Percentiles rank a stretch among this genome's conserved stretches.
phyloP scores from a whole-genome alignment of 2,329 filamentous ascomycete genomes.

The Cytospora piceicola region DNA sequence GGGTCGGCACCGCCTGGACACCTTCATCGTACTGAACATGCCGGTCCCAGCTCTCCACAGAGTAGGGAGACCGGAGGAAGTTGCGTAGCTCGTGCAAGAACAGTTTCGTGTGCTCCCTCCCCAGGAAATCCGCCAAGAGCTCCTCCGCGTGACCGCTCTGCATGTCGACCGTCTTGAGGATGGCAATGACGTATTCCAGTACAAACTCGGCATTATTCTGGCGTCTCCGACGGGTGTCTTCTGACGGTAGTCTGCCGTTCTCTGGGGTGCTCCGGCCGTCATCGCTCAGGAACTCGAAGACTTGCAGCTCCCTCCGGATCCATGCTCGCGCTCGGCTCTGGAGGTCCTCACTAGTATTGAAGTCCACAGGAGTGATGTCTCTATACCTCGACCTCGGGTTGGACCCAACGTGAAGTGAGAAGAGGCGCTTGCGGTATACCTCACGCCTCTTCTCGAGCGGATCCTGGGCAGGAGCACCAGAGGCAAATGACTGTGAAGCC shows the following conservation, averaged over 20 bases:
- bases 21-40: constrained; percentile 68
- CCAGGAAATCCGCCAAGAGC: constrained; percentile 77
- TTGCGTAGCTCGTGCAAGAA: constrained; percentile 84
- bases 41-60: constrained; percentile 75
- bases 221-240: constrained; percentile 34
- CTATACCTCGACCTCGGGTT: constrained; percentile 78
- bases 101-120: constrained; percentile 70
- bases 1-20: neutral
- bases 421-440: constrained; percentile 74
- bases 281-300: constrained; percentile 71
- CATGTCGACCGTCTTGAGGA: constrained; percentile 81
- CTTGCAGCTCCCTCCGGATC: constrained; percentile 80
- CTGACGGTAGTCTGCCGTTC: constrained; percentile 26
- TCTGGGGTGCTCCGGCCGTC: constrained; percentile 37
- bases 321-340: constrained; percentile 78
- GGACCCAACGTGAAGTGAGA: constrained; percentile 80
- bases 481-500: neutral
- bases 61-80: constrained; percentile 82
- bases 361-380: constrained; percentile 70
- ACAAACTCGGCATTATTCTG: constrained; percentile 78
- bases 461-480: constrained; percentile 8
- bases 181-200: constrained; percentile 82
- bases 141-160: constrained; percentile 80
- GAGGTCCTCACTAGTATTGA: constrained; percentile 67
- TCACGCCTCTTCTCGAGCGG: constrained; percentile 63